phyloP scores from a whole-genome alignment of 352 stramenopile species.

The Pythium pyrilobum region DNA sequence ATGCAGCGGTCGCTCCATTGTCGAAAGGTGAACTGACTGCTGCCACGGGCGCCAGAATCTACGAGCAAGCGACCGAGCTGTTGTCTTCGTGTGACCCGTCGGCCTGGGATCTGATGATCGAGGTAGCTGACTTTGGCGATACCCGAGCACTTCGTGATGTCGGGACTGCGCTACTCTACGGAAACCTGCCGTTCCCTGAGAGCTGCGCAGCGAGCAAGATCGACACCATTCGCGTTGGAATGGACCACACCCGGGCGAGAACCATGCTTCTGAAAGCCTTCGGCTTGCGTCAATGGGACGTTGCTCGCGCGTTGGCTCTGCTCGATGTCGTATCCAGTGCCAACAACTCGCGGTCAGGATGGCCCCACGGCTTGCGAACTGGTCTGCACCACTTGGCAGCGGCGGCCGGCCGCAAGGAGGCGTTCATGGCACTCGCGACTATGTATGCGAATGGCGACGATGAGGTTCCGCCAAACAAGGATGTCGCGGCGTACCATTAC shows the following conservation, averaged over 20 bases:
- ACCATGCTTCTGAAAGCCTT: neutral
- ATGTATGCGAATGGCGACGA: conserved; percentile 28
- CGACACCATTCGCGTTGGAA: conserved; percentile 2
- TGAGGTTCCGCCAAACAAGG: neutral
- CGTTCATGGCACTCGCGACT: conserved; percentile 49
- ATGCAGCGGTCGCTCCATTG: neutral
- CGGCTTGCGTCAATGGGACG: neutral
- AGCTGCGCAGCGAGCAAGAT: conserved; percentile 1
- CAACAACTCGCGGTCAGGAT: no score
- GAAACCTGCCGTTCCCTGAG: conserved; percentile 4
- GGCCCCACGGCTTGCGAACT: neutral
- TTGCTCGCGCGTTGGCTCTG: conserved; percentile 1
- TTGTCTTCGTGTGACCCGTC: neutral
- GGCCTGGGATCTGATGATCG: conserved; percentile 11
- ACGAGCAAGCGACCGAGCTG: neutral
- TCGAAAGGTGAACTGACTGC: neutral
- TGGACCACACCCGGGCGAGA: neutral
- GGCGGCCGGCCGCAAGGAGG: conserved; percentile 30
- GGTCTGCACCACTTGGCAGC: conserved; percentile 53
- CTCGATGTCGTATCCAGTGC: neutral
- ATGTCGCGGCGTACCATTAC: conserved; percentile 59
- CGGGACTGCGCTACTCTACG: conserved; percentile 10
- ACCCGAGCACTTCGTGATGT: conserved; percentile 1
- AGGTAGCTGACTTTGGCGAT: conserved; percentile 15
- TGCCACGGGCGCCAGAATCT: neutral